Conservation (phyloP, 768 basidiomycete species). For the Phallus indusiatus region DNA sequence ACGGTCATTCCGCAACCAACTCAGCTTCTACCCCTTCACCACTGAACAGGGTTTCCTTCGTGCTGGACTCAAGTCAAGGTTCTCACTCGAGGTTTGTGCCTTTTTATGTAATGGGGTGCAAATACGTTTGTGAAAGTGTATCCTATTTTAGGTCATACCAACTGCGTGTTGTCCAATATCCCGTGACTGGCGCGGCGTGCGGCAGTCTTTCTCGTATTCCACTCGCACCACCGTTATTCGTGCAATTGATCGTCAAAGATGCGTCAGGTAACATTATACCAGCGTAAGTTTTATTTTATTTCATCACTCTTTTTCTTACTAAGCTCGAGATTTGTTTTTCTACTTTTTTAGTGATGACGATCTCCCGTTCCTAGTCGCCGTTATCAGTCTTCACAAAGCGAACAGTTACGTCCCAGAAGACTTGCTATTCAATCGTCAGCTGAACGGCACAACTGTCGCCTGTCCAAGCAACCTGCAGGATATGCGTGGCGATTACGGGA, state of each 20-base stretch:
- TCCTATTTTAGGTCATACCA: conserved; percentile 40
- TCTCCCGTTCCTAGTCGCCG: conserved; percentile 79
- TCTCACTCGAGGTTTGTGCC: background rate
- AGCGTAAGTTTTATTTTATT: conserved; percentile 49
- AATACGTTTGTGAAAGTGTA: background rate
- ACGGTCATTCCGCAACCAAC: background rate
- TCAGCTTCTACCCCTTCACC: background rate
- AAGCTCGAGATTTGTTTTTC: background rate
- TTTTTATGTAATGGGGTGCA: background rate
- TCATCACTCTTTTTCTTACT: conserved; percentile 14
- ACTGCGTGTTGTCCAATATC: conserved; percentile 81
- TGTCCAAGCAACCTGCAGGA: conserved; percentile 74
- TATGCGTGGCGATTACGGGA: conserved; percentile 67
- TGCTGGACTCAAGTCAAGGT: background rate
- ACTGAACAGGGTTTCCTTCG: background rate
- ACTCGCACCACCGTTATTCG: conserved; percentile 76
- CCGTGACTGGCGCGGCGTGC: conserved; percentile 74
- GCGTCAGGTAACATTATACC: conserved; percentile 58
- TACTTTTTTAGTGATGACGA: conserved; percentile 58
- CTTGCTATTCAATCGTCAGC: conserved; percentile 51
- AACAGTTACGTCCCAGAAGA: conserved; percentile 59
- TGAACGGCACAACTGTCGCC: conserved; percentile 83
- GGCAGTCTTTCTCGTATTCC: conserved; percentile 74
- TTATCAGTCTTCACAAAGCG: conserved; percentile 63
- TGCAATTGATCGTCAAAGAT: conserved; percentile 69